phyloP scores from a whole-genome alignment of 164 flowering plant species.

The Magnolia officinalis region DNA sequence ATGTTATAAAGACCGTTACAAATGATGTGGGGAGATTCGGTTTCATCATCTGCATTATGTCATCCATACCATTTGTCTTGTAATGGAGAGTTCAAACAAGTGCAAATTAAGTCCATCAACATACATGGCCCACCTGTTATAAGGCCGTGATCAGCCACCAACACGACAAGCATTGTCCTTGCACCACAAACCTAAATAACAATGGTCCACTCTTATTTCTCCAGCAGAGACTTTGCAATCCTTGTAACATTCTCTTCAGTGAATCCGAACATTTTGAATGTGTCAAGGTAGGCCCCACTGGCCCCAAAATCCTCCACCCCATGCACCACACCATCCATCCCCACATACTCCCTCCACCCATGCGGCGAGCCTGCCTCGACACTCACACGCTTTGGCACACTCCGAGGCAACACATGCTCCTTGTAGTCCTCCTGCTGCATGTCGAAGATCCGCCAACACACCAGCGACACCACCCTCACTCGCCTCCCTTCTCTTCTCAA shows the following conservation, averaged over 20 bases:
- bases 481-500: conserved; percentile 43
- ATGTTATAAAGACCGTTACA: too few species aligned
- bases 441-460: conserved; percentile 50
- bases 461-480: conserved; percentile 53
- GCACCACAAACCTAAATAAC: not conserved
- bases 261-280: conserved; percentile 42
- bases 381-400: conserved; percentile 37
- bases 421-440: conserved; percentile 35
- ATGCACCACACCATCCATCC: conserved; percentile 35
- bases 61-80: not conserved
- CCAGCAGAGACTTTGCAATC: conserved; percentile 30
- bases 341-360: conserved; percentile 55
- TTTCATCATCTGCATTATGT: not conserved
- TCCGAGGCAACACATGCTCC: conserved; percentile 37
- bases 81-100: not conserved
- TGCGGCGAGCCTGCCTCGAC: conserved; percentile 50
- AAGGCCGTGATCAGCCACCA: not conserved
- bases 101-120: not conserved
- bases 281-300: conserved; percentile 39
- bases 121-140: not conserved
- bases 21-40: too few species aligned
- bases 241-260: conserved; percentile 36
- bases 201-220: not conserved
- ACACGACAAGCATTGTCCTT: not conserved
- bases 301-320: conserved; percentile 47